These are phyloP conservation scores for Agrocybe chaxingu DNA, from an alignment of 768 basidiomycete species.

Conservation along the genomic window DNA sequence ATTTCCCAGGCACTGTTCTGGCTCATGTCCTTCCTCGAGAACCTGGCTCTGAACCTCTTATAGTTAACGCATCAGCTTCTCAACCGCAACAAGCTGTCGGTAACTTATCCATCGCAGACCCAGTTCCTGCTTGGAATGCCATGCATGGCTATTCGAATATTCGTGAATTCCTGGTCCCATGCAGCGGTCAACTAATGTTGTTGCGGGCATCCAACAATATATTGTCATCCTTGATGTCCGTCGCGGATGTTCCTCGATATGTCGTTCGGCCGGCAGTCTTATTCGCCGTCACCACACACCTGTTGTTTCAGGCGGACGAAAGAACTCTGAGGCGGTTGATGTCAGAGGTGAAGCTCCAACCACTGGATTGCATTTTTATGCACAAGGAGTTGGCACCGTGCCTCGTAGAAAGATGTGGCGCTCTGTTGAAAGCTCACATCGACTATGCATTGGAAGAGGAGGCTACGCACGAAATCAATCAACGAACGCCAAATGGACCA, in stretches of 20 bases:
- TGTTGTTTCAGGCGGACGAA: conserved; percentile 33
- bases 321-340: conserved; percentile 29
- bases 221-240: conserved; percentile 2
- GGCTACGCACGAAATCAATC: conserved; percentile 15
- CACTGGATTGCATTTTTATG: conserved; percentile 44
- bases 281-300: conserved; percentile 16
- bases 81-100: conserved; percentile 29
- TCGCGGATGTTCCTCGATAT: background rate
- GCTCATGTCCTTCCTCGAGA: conserved; percentile 42
- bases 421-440: conserved; percentile 27
- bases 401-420: conserved; percentile 19
- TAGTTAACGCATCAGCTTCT: conserved; percentile 36
- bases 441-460: conserved; percentile 27
- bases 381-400: conserved; percentile 32
- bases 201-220: conserved; percentile 16
- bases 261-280: conserved; percentile 9
- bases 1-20: conserved; percentile 55
- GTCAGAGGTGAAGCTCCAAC: conserved; percentile 27
- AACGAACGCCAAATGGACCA: background rate
- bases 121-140: background rate
- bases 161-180: conserved; percentile 6
- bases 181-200: conserved; percentile 11
- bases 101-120: conserved; percentile 14
- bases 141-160: conserved; percentile 1
- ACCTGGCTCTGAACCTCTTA: conserved; percentile 41